Percentiles rank a stretch among this genome's conserved stretches.
These are phyloP conservation scores for Monosporascus cannonballus DNA, from an alignment of 2,329 filamentous ascomycete genomes.

Conservation along the genomic window DNA sequence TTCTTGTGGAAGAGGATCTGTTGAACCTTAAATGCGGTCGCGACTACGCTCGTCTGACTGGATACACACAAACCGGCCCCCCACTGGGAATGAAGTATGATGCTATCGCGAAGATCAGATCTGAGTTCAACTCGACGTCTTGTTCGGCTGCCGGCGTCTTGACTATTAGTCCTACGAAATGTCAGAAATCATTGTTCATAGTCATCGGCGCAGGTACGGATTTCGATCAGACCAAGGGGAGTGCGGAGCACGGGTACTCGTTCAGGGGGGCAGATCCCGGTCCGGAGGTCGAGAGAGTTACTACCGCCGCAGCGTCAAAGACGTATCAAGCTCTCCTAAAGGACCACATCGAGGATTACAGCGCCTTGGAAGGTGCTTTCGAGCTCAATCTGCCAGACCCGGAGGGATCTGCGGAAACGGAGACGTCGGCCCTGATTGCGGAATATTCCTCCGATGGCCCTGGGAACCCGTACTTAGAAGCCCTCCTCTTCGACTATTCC, in stretches of 20 bases:
- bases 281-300: slow-evolving; percentile 27
- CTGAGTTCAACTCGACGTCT: slow-evolving; percentile 6
- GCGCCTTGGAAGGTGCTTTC: slow-evolving; percentile 32
- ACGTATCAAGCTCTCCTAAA: slow-evolving; percentile 23
- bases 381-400: slow-evolving; percentile 38
- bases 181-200: slow-evolving; percentile 26
- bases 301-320: slow-evolving; percentile 27
- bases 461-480: slow-evolving; percentile 46
- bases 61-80: slow-evolving; percentile 32
- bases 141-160: slow-evolving; percentile 20
- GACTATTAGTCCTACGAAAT: slow-evolving; percentile 17
- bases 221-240: slow-evolving; percentile 45
- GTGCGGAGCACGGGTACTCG: slow-evolving; percentile 33
- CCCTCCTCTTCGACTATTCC: slow-evolving; percentile 46
- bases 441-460: slow-evolving; percentile 23
- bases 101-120: slow-evolving; percentile 27
- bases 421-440: slow-evolving; percentile 29
- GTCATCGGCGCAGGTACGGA: slow-evolving; percentile 41
- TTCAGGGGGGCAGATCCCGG: slow-evolving; percentile 43
- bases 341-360: slow-evolving; percentile 36
- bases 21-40: slow-evolving; percentile 26
- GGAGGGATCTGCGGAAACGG: slow-evolving; percentile 29
- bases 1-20: slow-evolving; percentile 23
- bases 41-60: slow-evolving; percentile 25
- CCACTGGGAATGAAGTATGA: slow-evolving; percentile 40